These are phyloP conservation scores for Baudoinia panamericana DNA, from an alignment of 495 filamentous ascomycete genomes.

Conservation along the genomic window DNA sequence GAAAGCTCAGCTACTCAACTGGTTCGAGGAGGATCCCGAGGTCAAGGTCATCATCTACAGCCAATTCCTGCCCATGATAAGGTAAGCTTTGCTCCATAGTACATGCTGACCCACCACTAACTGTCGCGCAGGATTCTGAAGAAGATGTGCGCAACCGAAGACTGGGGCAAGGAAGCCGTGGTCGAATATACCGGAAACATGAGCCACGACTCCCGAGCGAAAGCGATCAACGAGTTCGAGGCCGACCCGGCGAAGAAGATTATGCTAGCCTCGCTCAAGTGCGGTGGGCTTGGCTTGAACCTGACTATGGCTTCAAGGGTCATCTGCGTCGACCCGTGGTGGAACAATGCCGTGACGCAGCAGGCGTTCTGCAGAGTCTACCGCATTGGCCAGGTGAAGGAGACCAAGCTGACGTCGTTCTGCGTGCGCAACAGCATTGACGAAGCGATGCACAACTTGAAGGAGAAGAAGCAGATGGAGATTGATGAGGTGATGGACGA, in stretches of 20 bases:
- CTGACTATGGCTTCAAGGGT: slow-evolving; percentile 32
- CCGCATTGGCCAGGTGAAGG: slow-evolving; percentile 46
- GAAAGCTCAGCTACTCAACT: slow-evolving; percentile 29
- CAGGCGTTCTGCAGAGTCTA: slow-evolving; percentile 52
- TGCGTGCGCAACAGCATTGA: slow-evolving; percentile 41
- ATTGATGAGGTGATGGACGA: slow-evolving; percentile 28
- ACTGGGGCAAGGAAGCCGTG: slow-evolving; percentile 22
- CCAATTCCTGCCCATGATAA: slow-evolving; percentile 23
- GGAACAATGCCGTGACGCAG: slow-evolving; percentile 27
- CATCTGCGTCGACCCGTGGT: slow-evolving; percentile 30
- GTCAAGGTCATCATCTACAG: slow-evolving; percentile 33
- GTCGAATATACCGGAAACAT: slow-evolving; percentile 26
- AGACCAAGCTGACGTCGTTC: slow-evolving; percentile 42
- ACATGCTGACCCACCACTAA: no score
- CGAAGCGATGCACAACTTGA: slow-evolving; percentile 34
- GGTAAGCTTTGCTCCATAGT: no score
- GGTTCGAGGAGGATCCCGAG: slow-evolving; percentile 24
- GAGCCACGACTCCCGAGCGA: slow-evolving; percentile 19
- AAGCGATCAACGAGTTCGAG: slow-evolving; percentile 24
- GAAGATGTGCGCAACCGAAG: slow-evolving; percentile 24
- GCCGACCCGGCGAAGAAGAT: slow-evolving; percentile 20
- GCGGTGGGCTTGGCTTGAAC: slow-evolving; percentile 31
- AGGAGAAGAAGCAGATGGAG: slow-evolving; percentile 25
- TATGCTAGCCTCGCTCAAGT: slow-evolving; percentile 27
- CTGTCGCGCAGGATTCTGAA: slow-evolving; percentile 23